A percentile compares a stretch with the other conserved stretches of the same genome.
phyloP scores from a whole-genome alignment of 1,284 basidiomycete genomes.

The Coniferiporia weirii region DNA sequence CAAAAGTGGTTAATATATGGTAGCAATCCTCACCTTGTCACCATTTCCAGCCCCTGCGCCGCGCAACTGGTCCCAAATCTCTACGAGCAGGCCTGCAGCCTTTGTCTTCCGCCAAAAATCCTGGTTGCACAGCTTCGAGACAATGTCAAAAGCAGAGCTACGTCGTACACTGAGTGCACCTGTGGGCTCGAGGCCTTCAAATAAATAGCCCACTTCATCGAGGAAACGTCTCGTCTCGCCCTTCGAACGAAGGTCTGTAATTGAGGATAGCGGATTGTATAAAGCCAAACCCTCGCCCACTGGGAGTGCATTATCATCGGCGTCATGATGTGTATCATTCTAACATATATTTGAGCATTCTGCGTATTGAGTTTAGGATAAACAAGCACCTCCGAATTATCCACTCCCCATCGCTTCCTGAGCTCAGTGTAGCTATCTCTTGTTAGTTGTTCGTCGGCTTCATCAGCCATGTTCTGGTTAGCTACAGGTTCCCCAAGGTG shows the following conservation, averaged over 20 bases:
- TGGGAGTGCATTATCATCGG: slow-evolving; percentile 26
- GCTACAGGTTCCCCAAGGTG: slow-evolving; percentile 21
- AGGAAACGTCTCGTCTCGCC: slow-evolving; percentile 74
- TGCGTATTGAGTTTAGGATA: slow-evolving; percentile 23
- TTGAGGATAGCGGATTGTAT: slow-evolving; percentile 74
- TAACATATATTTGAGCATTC: slow-evolving; percentile 14
- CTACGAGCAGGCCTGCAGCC: slow-evolving; percentile 61
- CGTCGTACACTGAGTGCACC: slow-evolving; percentile 53
- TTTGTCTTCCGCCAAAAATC: slow-evolving; percentile 74
- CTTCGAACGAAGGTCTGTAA: slow-evolving; percentile 70
- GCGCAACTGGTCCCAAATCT: slow-evolving; percentile 60
- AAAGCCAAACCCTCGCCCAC: slow-evolving; percentile 37
- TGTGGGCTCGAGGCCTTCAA: slow-evolving; percentile 62
- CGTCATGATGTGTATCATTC: slow-evolving; percentile 31
- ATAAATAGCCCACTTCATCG: slow-evolving; percentile 76
- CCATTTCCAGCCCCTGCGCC: slow-evolving; percentile 52
- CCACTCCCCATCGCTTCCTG: slow-evolving; percentile 67
- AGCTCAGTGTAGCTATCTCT: slow-evolving; percentile 67
- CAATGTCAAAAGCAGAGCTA: slow-evolving; percentile 66
- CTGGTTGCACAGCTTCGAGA: slow-evolving; percentile 60
- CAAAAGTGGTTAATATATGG: not conserved
- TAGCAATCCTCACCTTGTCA: slow-evolving; percentile 44
- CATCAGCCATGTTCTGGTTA: slow-evolving; percentile 20
- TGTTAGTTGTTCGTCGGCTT: slow-evolving; percentile 45
- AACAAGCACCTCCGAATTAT: slow-evolving; percentile 53